phyloP scores from a whole-genome alignment of 2,329 filamentous ascomycete genomes.

The Cordyceps militaris region DNA sequence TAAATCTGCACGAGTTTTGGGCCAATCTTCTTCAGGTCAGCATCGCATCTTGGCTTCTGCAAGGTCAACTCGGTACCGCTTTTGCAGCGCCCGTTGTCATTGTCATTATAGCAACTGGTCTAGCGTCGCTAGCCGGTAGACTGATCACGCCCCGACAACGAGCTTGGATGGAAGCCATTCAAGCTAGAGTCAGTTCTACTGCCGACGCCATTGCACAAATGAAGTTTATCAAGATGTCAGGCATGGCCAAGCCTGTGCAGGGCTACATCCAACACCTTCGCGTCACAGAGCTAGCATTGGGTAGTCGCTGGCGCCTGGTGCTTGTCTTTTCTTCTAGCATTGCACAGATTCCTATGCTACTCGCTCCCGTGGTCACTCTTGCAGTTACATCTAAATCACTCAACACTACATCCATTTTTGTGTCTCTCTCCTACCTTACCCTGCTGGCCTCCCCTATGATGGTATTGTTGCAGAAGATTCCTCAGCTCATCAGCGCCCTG shows the following conservation, averaged over 20 bases:
- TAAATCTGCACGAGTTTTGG: slow-evolving; percentile 32
- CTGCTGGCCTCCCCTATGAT: slow-evolving; percentile 15
- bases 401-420: slow-evolving; percentile 18
- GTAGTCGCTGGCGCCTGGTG: slow-evolving; percentile 14
- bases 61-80: slow-evolving; percentile 28
- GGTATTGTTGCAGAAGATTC: slow-evolving; percentile 12
- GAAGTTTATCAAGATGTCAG: slow-evolving; percentile 11
- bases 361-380: slow-evolving; percentile 30
- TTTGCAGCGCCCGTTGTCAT: slow-evolving; percentile 31
- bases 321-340: slow-evolving; percentile 15
- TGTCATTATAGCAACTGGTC: slow-evolving; percentile 23
- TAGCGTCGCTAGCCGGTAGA: slow-evolving; percentile 3
- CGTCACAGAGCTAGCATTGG: slow-evolving; percentile 16
- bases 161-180: slow-evolving; percentile 10
- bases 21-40: slow-evolving; percentile 29
- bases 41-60: slow-evolving; percentile 28
- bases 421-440: slow-evolving; percentile 17
- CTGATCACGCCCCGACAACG: background rate
- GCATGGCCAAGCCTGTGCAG: slow-evolving; percentile 12
- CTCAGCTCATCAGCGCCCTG: slow-evolving; percentile 1
- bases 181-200: slow-evolving; percentile 7
- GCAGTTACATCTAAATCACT: slow-evolving; percentile 24
- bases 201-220: background rate
- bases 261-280: slow-evolving; percentile 14
- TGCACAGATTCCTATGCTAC: slow-evolving; percentile 24